phyloP scores from a whole-genome alignment of 1,284 basidiomycete species.

The Microbotryum silenes-acaulis region DNA sequence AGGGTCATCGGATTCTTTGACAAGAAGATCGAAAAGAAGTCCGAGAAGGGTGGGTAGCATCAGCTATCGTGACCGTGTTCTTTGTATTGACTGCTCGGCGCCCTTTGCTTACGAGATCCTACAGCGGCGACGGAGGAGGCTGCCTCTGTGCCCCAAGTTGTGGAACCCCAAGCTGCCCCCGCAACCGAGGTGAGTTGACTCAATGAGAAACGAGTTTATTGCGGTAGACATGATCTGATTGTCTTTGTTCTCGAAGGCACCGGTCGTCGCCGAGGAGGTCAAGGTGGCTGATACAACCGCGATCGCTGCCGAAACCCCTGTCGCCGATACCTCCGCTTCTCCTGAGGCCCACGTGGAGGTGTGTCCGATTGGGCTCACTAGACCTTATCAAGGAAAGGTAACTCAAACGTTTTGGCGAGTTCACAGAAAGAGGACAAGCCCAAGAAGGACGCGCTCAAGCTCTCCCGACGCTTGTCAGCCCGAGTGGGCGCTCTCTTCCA shows the following conservation, averaged over 20 bases:
- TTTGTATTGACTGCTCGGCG: background rate
- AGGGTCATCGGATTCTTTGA: background rate
- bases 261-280: too few relatives aligned
- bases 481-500: conserved; percentile 23
- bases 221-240: too few relatives aligned
- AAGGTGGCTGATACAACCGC: too few relatives aligned
- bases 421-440: conserved; percentile 14
- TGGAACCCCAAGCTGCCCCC: conserved; percentile 15
- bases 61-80: background rate
- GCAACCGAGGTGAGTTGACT: too few relatives aligned
- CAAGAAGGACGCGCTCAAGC: conserved; percentile 26
- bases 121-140: background rate
- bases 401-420: too few relatives aligned
- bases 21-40: background rate
- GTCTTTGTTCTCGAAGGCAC: too few relatives aligned
- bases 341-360: too few relatives aligned
- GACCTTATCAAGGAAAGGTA: too few relatives aligned
- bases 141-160: conserved; percentile 28
- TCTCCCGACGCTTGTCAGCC: conserved; percentile 30
- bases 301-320: too few relatives aligned
- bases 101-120: background rate
- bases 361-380: too few relatives aligned
- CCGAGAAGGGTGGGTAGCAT: background rate
- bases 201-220: too few relatives aligned
- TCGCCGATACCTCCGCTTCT: too few relatives aligned